phyloP scores from a whole-genome alignment of 805 yeast genomes.

The Starmerella bombicola region DNA sequence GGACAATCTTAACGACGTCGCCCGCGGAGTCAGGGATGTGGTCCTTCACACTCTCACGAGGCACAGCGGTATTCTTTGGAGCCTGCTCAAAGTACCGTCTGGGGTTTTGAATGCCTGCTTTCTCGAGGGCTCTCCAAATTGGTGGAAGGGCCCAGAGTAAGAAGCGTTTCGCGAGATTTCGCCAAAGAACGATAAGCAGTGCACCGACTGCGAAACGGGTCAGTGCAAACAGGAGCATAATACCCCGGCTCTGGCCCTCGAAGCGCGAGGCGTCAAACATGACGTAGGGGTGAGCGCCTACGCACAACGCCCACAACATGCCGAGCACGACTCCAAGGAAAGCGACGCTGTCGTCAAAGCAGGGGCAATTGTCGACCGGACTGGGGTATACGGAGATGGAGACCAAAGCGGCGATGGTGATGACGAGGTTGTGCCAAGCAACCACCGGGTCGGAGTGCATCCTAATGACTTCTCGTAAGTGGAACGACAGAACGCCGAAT shows the following conservation, averaged over 20 bases:
- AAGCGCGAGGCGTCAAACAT: background rate
- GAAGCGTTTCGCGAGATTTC: conserved; percentile 54
- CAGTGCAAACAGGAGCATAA: conserved; percentile 17
- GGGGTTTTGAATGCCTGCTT: conserved; percentile 32
- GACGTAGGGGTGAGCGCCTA: background rate
- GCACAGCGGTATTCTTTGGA: conserved; percentile 28
- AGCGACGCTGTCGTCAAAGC: conserved; percentile 90
- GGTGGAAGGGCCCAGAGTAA: conserved; percentile 49
- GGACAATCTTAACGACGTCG: conserved; percentile 22
- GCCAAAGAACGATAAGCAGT: conserved; percentile 55
- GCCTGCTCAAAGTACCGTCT: conserved; percentile 32
- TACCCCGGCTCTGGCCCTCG: conserved; percentile 13
- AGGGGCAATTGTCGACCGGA: conserved; percentile 90
- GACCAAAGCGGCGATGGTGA: conserved; percentile 5
- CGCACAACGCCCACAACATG: conserved; percentile 34
- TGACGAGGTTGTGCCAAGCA: conserved; percentile 1
- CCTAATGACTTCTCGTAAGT: conserved; percentile 38
- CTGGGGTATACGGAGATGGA: conserved; percentile 33
- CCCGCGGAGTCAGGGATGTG: conserved; percentile 29
- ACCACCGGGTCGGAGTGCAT: conserved; percentile 1
- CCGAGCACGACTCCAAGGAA: conserved; percentile 66
- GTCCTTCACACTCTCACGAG: conserved; percentile 16
- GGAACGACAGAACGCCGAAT: conserved; percentile 44
- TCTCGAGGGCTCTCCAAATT: conserved; percentile 34
- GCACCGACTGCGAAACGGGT: conserved; percentile 53